These are phyloP conservation scores for Boletus subparvulus DNA, from an alignment of 768 basidiomycete genomes.

Conservation along the genomic window DNA sequence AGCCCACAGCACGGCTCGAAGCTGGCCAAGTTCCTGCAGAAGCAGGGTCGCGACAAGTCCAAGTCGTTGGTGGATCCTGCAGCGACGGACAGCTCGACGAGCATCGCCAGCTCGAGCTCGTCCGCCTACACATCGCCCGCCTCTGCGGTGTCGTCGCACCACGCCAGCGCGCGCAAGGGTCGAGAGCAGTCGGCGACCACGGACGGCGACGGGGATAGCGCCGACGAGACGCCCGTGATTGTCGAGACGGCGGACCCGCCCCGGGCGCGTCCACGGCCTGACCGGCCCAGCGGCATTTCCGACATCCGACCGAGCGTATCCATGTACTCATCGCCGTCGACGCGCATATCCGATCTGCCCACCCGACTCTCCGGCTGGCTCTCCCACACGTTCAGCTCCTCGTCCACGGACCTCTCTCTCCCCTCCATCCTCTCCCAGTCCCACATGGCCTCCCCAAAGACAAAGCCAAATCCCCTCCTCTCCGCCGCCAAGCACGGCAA, in stretches of 20 bases:
- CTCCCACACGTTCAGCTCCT: constrained; percentile 71
- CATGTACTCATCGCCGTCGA: constrained; percentile 45
- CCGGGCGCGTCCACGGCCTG: constrained; percentile 53
- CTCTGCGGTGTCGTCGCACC: constrained; percentile 30
- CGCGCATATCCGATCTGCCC: constrained; percentile 66
- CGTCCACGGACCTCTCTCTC: constrained; percentile 69
- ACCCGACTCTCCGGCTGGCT: constrained; percentile 80
- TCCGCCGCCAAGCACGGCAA: constrained; percentile 73
- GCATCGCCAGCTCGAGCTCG: constrained; percentile 44
- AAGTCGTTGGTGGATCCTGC: constrained; percentile 48
- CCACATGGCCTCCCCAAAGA: constrained; percentile 41
- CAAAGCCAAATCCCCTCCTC: constrained; percentile 52
- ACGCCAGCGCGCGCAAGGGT: constrained; percentile 27
- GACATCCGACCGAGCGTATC: constrained; percentile 46
- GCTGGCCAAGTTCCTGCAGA: constrained; percentile 68
- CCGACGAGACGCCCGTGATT: constrained; percentile 62
- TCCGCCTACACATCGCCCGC: constrained; percentile 32
- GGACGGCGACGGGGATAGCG: constrained; percentile 30
- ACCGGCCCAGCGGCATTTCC: constrained; percentile 51
- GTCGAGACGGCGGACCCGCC: constrained; percentile 60
- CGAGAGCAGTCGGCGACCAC: constrained; percentile 28
- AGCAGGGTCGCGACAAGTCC: constrained; percentile 58
- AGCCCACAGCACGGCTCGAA: constrained; percentile 48
- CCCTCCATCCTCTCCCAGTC: constrained; percentile 57
- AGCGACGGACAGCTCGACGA: constrained; percentile 35